A percentile compares a stretch with the other conserved stretches of the same genome.
Evolutionary conservation across 352 stramenopile species (phyloP).

Genomic region (Albugo candida): DNA sequence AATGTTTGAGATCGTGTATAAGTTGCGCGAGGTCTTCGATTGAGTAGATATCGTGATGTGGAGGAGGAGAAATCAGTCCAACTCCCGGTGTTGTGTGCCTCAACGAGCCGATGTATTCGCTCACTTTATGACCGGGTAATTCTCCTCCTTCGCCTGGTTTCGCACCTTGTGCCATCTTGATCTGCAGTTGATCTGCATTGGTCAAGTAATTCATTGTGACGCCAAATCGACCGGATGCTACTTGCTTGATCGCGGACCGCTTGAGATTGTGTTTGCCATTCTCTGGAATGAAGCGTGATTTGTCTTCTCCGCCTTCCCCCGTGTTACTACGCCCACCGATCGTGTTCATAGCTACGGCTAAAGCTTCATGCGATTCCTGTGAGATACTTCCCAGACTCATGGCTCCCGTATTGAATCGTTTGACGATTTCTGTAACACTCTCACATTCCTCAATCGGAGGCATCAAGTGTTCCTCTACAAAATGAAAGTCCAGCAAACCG

Average conservation of each 20-base stretch:
- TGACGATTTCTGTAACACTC: conserved; percentile 84
- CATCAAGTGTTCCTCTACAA: conserved; percentile 76
- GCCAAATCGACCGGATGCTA: conserved; percentile 90
- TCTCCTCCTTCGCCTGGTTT: conserved; percentile 94
- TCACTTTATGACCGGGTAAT: conserved; percentile 92
- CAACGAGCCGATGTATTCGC: conserved; percentile 90
- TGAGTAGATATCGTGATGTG: conserved; percentile 97
- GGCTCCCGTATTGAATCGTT: conserved; percentile 90
- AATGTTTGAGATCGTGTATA: conserved; percentile 96
- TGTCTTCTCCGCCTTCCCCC: conserved; percentile 90
- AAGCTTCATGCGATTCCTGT: conserved; percentile 87
- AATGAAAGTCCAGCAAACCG: conserved; percentile 89
- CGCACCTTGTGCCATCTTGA: conserved; percentile 96
- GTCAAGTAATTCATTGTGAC: conserved; percentile 94
- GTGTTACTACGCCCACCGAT: conserved; percentile 90
- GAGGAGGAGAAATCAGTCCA: conserved; percentile 89
- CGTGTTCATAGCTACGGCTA: conserved; percentile 90
- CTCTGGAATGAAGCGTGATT: conserved; percentile 35
- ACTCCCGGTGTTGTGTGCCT: conserved; percentile 92
- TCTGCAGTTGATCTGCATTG: conserved; percentile 95
- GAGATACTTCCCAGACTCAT: conserved; percentile 94
- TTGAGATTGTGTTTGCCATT: conserved; percentile 25
- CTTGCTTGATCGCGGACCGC: conserved; percentile 89
- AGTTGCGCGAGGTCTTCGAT: conserved; percentile 96
- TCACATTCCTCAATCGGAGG: conserved; percentile 86